phyloP scores from a whole-genome alignment of 257 asterid genomes.

The Primulina huaijiensis region DNA sequence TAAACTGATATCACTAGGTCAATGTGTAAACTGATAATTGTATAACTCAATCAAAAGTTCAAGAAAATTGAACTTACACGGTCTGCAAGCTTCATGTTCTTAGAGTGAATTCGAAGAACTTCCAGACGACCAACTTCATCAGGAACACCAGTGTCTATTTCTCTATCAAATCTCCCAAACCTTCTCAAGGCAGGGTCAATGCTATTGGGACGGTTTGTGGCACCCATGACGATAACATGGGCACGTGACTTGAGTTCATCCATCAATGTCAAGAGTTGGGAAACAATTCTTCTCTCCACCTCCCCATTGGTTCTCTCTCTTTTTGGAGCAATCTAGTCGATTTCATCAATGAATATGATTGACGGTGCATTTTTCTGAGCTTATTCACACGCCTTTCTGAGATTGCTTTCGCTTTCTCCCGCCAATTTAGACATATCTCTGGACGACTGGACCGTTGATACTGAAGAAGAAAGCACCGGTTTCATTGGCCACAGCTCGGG shows the following conservation, averaged over 20 bases:
- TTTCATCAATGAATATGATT: constrained; percentile 79
- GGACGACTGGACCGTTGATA: constrained; percentile 88
- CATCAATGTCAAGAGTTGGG: constrained; percentile 91
- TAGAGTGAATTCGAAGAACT: constrained; percentile 85
- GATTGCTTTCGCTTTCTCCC: constrained; percentile 92
- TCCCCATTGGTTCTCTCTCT: constrained; percentile 89
- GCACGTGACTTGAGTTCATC: constrained; percentile 90
- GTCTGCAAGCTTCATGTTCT: constrained; percentile 93
- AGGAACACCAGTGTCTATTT: constrained; percentile 89
- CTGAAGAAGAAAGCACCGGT: constrained; percentile 93
- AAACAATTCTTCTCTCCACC: constrained; percentile 93
- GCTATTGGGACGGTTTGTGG: constrained; percentile 90
- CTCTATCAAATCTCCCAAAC: constrained; percentile 92
- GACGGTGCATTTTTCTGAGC: constrained; percentile 98
- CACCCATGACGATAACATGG: constrained; percentile 92
- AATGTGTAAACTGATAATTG: background rate
- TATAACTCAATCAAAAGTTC: constrained; percentile 1
- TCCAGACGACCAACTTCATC: constrained; percentile 98
- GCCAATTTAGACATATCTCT: constrained; percentile 92
- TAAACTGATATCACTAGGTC: constrained; percentile 7
- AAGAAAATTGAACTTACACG: constrained; percentile 68
- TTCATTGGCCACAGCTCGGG: constrained; percentile 90
- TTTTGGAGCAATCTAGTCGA: constrained; percentile 95
- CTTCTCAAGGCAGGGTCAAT: constrained; percentile 90
- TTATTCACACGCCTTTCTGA: constrained; percentile 92